phyloP scores from a whole-genome alignment of 2,329 filamentous ascomycete species.

The Xylariaceae sp. region DNA sequence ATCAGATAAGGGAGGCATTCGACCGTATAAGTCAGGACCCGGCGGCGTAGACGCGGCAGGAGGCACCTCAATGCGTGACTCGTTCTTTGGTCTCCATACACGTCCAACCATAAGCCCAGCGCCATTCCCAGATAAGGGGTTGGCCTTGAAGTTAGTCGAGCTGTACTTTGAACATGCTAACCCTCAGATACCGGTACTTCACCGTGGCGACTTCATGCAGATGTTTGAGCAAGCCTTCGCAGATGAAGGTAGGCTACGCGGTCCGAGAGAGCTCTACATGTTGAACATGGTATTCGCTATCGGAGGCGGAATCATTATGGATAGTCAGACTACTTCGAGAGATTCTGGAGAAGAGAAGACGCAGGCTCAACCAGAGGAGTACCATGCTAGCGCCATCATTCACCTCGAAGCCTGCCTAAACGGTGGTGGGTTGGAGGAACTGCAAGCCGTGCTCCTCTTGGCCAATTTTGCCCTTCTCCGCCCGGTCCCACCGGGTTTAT shows the following conservation, averaged over 20 bases:
- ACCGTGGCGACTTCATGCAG: constrained; percentile 82
- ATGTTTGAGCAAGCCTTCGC: constrained; percentile 80
- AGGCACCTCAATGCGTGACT: constrained; percentile 84
- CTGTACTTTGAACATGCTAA: constrained; percentile 96
- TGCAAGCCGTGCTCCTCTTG: constrained; percentile 86
- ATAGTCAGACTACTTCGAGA: constrained; percentile 45
- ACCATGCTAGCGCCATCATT: constrained; percentile 89
- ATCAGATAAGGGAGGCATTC: constrained; percentile 60
- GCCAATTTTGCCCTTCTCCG: constrained; percentile 87
- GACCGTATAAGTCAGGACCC: constrained; percentile 51
- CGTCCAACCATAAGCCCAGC: constrained; percentile 83
- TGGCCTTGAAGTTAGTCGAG: constrained; percentile 67
- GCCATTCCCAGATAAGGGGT: constrained; percentile 70
- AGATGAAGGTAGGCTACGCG: constrained; percentile 59
- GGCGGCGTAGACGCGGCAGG: constrained; percentile 43
- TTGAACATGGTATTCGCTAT: constrained; percentile 97
- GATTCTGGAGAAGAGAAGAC: constrained; percentile 33
- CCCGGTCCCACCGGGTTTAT: constrained; percentile 86
- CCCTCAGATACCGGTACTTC: constrained; percentile 88
- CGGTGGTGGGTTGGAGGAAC: constrained; percentile 83
- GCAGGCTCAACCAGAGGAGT: constrained; percentile 81
- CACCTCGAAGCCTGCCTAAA: constrained; percentile 84
- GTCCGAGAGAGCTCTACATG: constrained; percentile 81
- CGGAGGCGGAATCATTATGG: constrained; percentile 84
- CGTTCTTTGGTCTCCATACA: constrained; percentile 93